A percentile compares a stretch with the other conserved stretches of the same genome.
These are phyloP conservation scores for Orbilia oligospora DNA, from an alignment of 2,329 filamentous ascomycete genomes.

Conservation along the genomic window DNA sequence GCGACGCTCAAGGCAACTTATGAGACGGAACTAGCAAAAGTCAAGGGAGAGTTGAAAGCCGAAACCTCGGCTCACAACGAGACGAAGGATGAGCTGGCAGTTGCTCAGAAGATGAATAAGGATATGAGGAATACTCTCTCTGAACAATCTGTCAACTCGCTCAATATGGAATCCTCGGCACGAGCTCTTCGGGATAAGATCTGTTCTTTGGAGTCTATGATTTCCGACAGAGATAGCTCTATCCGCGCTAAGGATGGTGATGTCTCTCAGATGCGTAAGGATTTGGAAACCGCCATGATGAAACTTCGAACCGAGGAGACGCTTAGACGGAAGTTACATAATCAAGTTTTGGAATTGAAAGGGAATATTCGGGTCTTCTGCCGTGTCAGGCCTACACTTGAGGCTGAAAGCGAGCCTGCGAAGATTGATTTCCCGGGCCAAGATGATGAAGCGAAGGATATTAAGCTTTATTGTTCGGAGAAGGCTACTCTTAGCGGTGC, in stretches of 20 bases:
- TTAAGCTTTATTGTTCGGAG: conserved; percentile 86
- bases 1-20: conserved; percentile 50
- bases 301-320: conserved; percentile 94
- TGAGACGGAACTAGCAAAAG: conserved; percentile 46
- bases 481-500: conserved; percentile 80
- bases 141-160: conserved; percentile 74
- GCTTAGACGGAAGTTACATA: conserved; percentile 90
- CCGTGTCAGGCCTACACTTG: conserved; percentile 83
- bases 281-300: conserved; percentile 79
- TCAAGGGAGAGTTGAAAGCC: conserved; percentile 55
- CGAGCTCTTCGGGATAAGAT: conserved; percentile 84
- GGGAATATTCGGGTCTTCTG: conserved; percentile 99
- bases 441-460: conserved; percentile 86
- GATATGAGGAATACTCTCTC: conserved; percentile 74
- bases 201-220: conserved; percentile 89
- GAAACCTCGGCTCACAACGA: conserved; percentile 58
- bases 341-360: conserved; percentile 97
- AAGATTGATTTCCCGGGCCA: conserved; percentile 83
- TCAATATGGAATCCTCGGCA: conserved; percentile 80
- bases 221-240: conserved; percentile 87
- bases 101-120: conserved; percentile 75
- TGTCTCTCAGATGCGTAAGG: conserved; percentile 81
- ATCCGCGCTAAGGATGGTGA: conserved; percentile 85
- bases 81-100: conserved; percentile 71
- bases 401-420: conserved; percentile 75